Base-by-base conservation (phyloP, 2,329 filamentous ascomycete genomes). In the Fusarium caatingaense region DNA sequence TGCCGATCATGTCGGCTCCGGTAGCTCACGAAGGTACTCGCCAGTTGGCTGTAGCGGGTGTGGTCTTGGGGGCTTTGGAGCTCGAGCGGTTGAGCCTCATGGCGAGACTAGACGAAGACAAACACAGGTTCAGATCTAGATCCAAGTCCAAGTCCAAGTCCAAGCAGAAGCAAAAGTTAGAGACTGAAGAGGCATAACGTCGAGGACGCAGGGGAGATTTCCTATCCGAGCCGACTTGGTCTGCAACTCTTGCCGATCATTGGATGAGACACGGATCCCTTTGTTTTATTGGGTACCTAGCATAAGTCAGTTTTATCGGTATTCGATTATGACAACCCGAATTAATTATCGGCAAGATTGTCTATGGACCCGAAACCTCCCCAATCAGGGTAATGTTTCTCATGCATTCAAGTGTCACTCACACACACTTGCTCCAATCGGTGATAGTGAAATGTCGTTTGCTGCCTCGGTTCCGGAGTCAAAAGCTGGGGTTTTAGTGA, bases 81-180 rank as follows among this genome's bases (percentile, higher is more conserved):
- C 64, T 80, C 34, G 78, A 80, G 34, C 73, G 77, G n/a, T 59
- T 79, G 54, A 79, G 75, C 51, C 42, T 57, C 47, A 72, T 71
- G 66, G 75, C 77, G 21, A 72, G 74, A 53, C 30, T 60, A 27
- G 49, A 51, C 34, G 60, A 66, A 46, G 61, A 63, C 37, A 53
- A 53, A 8, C 11, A 16, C 18, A 42, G 12, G 34, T 53, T 23
- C 48, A 27, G 23, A 21, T 25, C 32, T 50, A 50, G n/a, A 28
- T 48, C 47, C 15, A 65, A 56, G 27, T 48, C 30, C 12, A 65
- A 56, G 27, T 48, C 28, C 12, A 65, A 53, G 47, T 30, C 47
- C 27, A 57, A 47, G 21, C 32, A 34, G 13, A 56, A 56, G 48
- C 44, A 27, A 28, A 28, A 56, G 28, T 49, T 18, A 40, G 23